phyloP scores from a whole-genome alignment of 192 early-diverging fungal genomes.

The Coemansia sp. region DNA sequence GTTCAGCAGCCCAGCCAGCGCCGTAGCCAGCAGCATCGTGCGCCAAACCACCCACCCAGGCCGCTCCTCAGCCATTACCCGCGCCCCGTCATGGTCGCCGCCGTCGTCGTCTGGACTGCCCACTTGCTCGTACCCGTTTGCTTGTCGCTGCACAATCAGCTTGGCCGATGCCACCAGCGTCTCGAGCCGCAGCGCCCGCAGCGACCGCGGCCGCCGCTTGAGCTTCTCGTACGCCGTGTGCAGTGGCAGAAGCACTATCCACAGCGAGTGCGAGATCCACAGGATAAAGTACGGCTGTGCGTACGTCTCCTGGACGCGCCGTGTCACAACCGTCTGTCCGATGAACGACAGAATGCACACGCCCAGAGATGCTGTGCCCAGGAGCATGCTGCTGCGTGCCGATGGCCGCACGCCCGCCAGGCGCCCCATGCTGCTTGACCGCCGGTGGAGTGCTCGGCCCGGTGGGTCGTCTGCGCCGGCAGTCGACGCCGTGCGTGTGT shows the following conservation, averaged over 20 bases:
- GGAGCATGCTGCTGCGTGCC: slow-evolving; percentile 32
- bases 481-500: too few species aligned
- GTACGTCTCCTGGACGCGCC: slow-evolving; percentile 47
- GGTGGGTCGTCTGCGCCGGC: too few species aligned
- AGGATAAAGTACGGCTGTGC: slow-evolving; percentile 54
- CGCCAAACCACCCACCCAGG: slow-evolving; percentile 26
- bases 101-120: slow-evolving; percentile 5
- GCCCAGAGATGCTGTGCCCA: slow-evolving; percentile 29
- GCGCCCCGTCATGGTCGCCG: slow-evolving; percentile 5
- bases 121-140: not conserved
- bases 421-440: too few species aligned
- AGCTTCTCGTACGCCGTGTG: slow-evolving; percentile 36
- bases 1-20: slow-evolving; percentile 60
- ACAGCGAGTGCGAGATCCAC: slow-evolving; percentile 53
- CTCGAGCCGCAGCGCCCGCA: slow-evolving; percentile 30
- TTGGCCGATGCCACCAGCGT: slow-evolving; percentile 40
- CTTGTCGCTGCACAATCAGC: slow-evolving; percentile 33
- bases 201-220: slow-evolving; percentile 26
- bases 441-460: too few species aligned
- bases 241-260: slow-evolving; percentile 41
- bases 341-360: slow-evolving; percentile 45
- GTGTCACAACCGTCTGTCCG: slow-evolving; percentile 35
- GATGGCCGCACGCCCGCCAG: too few species aligned
- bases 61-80: slow-evolving; percentile 12
- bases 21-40: slow-evolving; percentile 13